A percentile compares a stretch with the other conserved stretches of the same genome.
phyloP scores from a whole-genome alignment of 208 protist genomes.

The Trypanosoma grayi region DNA sequence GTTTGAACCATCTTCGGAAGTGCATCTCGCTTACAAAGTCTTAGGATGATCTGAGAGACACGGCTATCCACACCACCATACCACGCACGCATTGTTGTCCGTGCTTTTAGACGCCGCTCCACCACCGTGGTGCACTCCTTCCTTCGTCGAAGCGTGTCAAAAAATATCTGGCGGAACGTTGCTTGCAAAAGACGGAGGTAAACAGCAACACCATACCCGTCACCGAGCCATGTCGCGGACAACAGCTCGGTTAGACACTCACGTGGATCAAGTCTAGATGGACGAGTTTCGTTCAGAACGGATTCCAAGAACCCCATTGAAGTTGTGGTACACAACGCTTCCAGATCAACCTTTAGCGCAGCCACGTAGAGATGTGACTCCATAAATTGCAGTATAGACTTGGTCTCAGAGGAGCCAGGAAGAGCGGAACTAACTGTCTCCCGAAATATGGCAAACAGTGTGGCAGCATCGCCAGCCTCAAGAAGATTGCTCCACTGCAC shows the following conservation, averaged over 20 bases:
- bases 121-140: background rate
- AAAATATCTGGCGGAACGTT: slow-evolving; percentile 29
- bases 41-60: slow-evolving; percentile 8
- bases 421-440: background rate
- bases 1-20: slow-evolving; percentile 15
- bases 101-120: slow-evolving; percentile 5
- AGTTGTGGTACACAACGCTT: background rate
- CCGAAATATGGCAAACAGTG: slow-evolving; percentile 20
- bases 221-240: background rate
- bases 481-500: slow-evolving; percentile 13
- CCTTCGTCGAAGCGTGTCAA: slow-evolving; percentile 30
- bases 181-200: slow-evolving; percentile 21
- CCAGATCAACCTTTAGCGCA: slow-evolving; percentile 12
- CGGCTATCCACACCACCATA: slow-evolving; percentile 26
- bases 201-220: slow-evolving; percentile 12
- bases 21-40: slow-evolving; percentile 15
- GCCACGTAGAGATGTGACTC: slow-evolving; percentile 15
- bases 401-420: background rate
- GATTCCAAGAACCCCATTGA: background rate
- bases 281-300: background rate
- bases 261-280: slow-evolving; percentile 21
- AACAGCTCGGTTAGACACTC: slow-evolving; percentile 30
- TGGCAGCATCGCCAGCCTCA: slow-evolving; percentile 8
- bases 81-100: slow-evolving; percentile 40
- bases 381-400: slow-evolving; percentile 11